phyloP scores from a whole-genome alignment of 139 green algal species.

The Haematococcus lacustris region DNA sequence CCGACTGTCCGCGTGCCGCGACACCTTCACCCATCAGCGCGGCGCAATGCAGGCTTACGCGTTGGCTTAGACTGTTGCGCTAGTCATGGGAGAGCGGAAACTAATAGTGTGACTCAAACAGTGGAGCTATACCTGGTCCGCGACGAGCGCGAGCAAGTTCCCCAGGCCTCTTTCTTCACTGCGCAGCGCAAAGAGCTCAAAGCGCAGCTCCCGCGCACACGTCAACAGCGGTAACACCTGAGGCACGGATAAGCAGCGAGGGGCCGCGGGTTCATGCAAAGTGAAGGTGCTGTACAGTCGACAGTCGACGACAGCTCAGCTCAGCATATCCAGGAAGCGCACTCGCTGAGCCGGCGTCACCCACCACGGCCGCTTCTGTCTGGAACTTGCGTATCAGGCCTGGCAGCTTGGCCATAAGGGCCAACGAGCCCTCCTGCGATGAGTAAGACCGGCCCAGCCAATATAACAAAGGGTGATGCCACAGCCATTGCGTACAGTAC shows the following conservation, averaged over 20 bases:
- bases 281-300: too few species aligned
- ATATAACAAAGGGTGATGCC: too few species aligned
- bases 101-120: background rate
- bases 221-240: background rate
- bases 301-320: too few species aligned
- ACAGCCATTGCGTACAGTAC: too few species aligned
- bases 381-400: conserved; percentile 1
- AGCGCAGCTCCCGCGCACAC: background rate
- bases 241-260: too few species aligned
- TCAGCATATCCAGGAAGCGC: too few species aligned
- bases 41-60: background rate
- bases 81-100: background rate
- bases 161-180: conserved; percentile 6
- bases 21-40: background rate
- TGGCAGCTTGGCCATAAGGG: background rate
- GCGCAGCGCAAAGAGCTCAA: conserved; percentile 10
- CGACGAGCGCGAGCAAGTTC: conserved; percentile 16
- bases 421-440: background rate
- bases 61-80: background rate
- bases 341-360: too few species aligned
- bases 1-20: background rate
- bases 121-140: conserved; percentile 7
- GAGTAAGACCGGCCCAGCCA: too few species aligned
- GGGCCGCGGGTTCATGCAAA: too few species aligned
- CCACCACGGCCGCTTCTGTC: conserved; percentile 4